Evolutionary conservation across 805 yeast species (phyloP), one percentile per base, ranked within the genome.

Genomic region (Saccharomyces kudriavzevii): DNA sequence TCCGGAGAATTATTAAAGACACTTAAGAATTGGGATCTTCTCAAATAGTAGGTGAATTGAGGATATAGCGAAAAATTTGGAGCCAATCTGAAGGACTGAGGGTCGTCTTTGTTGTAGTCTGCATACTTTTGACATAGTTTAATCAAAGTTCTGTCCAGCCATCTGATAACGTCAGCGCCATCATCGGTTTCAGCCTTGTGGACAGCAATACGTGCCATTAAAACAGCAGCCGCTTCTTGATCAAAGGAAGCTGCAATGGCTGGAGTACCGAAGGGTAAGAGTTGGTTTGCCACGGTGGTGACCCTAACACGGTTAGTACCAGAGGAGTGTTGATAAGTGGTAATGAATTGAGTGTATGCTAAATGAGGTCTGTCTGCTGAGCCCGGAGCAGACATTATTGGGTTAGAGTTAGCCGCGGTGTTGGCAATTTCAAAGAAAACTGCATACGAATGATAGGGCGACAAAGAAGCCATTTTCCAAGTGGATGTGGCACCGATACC

Each of bases 1-100:
- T 94, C 99, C 1, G 99, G 99, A 5, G 99, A 94, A 72, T 91
- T 91, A 74, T 94, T 94, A 78, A 94, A 94, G 47, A 92, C 96
- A 70, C 89, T 96, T 69, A 94, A 76, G 70, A 94, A 91, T 72
- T 92, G 98, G 1, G 97, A 89, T 70, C 99, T 85, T 74, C 99
- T 87, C 73, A 94, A 77, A 69, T 94, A 95, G 74, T 87, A 94
- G 72, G 94, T 85, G 66, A 94, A 95, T 72, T 94, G 99, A 27
- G 99, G 99, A 67, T 89, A 87, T 68, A 92, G 76, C 47, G 89
- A 82, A 70, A 89, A 91, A 67, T 85, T 86, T 55, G 85, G 90
- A 1, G 91, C 82, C 59, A 94, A 77, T 64, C 94, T 78, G 77
- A 94, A 91, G 30, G 95, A 83, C 52, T 76, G 74, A 50, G 90